Evolutionary conservation across 2,329 filamentous ascomycete genomes (phyloP).

Genomic region (Diaporthe velutina): DNA sequence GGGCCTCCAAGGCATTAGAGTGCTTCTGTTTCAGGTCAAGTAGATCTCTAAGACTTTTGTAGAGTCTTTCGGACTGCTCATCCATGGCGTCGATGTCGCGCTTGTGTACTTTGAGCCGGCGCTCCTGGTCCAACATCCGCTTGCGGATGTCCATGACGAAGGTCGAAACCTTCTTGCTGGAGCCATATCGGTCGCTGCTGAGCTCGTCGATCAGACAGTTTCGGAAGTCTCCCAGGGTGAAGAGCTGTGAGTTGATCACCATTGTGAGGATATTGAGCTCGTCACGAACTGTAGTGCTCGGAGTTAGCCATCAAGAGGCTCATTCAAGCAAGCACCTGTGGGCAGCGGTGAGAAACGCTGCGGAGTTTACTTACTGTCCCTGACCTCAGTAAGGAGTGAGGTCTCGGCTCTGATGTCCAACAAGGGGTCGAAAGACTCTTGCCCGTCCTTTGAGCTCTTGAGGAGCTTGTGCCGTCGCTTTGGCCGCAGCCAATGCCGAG

Average conservation of each 20-base stretch:
- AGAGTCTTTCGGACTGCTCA: slow-evolving; percentile 71
- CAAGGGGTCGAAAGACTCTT: slow-evolving; percentile 64
- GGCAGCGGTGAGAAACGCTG: neutral
- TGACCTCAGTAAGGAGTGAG: slow-evolving; percentile 71
- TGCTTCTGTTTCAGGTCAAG: slow-evolving; percentile 79
- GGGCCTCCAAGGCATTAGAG: slow-evolving; percentile 75
- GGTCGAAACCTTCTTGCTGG: slow-evolving; percentile 45
- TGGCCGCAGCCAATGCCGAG: slow-evolving; percentile 64
- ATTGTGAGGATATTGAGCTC: slow-evolving; percentile 75
- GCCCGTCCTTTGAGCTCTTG: slow-evolving; percentile 49
- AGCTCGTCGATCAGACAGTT: slow-evolving; percentile 55
- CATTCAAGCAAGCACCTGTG: neutral
- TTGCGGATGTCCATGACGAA: slow-evolving; percentile 56
- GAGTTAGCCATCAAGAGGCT: neutral
- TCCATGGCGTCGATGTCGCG: slow-evolving; percentile 75
- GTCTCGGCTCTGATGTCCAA: slow-evolving; percentile 73
- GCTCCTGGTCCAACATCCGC: slow-evolving; percentile 68
- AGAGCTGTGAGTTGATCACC: slow-evolving; percentile 63
- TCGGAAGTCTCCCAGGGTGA: slow-evolving; percentile 61
- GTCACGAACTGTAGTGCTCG: slow-evolving; percentile 61
- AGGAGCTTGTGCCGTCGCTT: slow-evolving; percentile 33
- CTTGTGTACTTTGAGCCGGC: slow-evolving; percentile 68
- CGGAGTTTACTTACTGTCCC: slow-evolving; percentile 60
- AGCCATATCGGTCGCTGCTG: slow-evolving; percentile 44
- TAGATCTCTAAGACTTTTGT: slow-evolving; percentile 70